Conservation (phyloP, 106 monocot genomes). For the Chionographis japonica region DNA sequence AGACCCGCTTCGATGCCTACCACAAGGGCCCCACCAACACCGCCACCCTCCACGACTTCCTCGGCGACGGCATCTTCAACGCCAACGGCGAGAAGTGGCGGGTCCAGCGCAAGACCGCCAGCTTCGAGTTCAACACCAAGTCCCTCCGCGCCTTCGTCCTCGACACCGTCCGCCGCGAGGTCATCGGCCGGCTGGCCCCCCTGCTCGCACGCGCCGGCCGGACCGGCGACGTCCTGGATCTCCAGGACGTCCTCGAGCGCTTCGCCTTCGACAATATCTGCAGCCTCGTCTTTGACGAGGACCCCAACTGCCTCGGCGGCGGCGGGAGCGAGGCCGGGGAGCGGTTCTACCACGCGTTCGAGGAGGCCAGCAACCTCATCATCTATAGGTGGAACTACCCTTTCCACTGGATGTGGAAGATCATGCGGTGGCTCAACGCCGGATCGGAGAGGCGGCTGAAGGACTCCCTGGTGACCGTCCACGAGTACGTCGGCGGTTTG, state of each 20-base stretch:
- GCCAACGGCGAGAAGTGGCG: slow-evolving; percentile 31
- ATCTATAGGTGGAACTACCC: slow-evolving; percentile 7
- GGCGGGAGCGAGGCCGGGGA: slow-evolving; percentile 22
- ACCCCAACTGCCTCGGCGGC: slow-evolving; percentile 20
- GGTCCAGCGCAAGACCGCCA: slow-evolving; percentile 36
- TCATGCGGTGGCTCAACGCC: slow-evolving; percentile 20
- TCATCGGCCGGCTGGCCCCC: slow-evolving; percentile 8
- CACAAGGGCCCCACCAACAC: slow-evolving; percentile 27
- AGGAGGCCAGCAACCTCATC: slow-evolving; percentile 23
- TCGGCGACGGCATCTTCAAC: slow-evolving; percentile 43
- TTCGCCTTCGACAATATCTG: slow-evolving; percentile 41
- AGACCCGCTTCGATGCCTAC: slow-evolving; percentile 28
- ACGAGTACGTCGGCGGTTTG: not conserved
- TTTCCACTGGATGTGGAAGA: slow-evolving; percentile 18
- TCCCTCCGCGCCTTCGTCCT: slow-evolving; percentile 28
- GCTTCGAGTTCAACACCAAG: slow-evolving; percentile 37
- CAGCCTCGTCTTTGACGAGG: slow-evolving; percentile 30
- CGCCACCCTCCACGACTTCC: slow-evolving; percentile 27
- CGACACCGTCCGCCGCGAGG: slow-evolving; percentile 1
- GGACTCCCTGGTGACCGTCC: slow-evolving; percentile 7
- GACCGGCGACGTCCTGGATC: slow-evolving; percentile 3
- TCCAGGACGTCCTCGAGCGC: slow-evolving; percentile 31
- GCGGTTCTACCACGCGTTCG: slow-evolving; percentile 37
- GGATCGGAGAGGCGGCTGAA: slow-evolving; percentile 7
- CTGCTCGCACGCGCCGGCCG: slow-evolving; percentile 2